These are phyloP conservation scores for Mycena rosella DNA, from an alignment of 768 basidiomycete genomes.

Conservation along the genomic window DNA sequence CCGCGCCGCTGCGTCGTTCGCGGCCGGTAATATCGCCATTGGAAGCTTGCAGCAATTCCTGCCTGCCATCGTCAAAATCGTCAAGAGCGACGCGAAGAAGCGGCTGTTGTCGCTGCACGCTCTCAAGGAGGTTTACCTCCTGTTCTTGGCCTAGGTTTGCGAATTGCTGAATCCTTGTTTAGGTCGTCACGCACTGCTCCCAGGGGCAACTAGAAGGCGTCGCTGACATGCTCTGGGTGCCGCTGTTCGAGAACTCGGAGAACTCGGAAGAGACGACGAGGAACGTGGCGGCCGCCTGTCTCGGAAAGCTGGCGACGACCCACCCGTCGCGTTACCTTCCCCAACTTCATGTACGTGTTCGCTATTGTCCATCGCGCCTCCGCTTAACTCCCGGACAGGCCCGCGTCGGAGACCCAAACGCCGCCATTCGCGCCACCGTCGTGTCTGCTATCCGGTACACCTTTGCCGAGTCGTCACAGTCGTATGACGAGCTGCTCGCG, in stretches of 20 bases:
- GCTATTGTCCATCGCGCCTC: neutral
- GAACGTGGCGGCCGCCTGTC: conserved; percentile 95
- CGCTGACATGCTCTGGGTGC: conserved; percentile 92
- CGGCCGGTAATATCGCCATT: conserved; percentile 96
- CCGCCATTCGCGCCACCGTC: conserved; percentile 87
- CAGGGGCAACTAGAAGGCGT: conserved; percentile 86
- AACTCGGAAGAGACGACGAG: conserved; percentile 91
- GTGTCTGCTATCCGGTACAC: conserved; percentile 95
- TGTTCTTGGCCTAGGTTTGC: neutral
- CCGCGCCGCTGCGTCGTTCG: conserved; percentile 92
- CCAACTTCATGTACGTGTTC: conserved; percentile 79
- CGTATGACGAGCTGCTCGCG: conserved; percentile 92
- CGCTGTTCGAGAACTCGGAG: conserved; percentile 92
- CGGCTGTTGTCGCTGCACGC: conserved; percentile 91
- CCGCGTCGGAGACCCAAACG: conserved; percentile 75
- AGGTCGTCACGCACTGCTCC: conserved; percentile 95
- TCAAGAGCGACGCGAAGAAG: conserved; percentile 81
- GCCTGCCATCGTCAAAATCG: conserved; percentile 83
- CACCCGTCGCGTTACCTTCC: conserved; percentile 93
- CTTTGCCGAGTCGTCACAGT: conserved; percentile 86
- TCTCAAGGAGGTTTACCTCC: conserved; percentile 81
- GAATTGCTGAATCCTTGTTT: neutral
- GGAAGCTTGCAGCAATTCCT: conserved; percentile 92
- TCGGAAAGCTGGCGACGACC: conserved; percentile 94
- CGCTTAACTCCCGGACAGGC: conserved; percentile 54